These are phyloP conservation scores for Xylaria sp. DNA, from an alignment of 2,329 filamentous ascomycete genomes.

Conservation along the genomic window DNA sequence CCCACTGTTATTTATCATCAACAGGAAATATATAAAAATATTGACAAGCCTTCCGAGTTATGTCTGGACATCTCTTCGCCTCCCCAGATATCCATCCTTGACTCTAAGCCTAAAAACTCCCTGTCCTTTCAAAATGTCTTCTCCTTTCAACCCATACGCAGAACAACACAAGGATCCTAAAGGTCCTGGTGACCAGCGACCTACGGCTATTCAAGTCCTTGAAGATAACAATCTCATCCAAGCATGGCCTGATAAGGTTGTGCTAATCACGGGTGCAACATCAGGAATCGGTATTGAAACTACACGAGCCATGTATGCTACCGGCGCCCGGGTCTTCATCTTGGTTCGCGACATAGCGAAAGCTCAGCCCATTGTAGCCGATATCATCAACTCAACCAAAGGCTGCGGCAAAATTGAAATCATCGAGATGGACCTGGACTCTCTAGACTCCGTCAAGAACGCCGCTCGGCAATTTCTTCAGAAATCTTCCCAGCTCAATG, in stretches of 20 bases:
- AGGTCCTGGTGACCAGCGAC: slow-evolving; percentile 55
- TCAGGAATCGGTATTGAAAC: slow-evolving; percentile 60
- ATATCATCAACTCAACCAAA: slow-evolving; percentile 31
- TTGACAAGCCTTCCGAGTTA: background rate
- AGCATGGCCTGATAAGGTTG: slow-evolving; percentile 52
- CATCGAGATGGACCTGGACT: slow-evolving; percentile 34
- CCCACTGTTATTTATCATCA: background rate
- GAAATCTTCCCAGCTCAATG: slow-evolving; percentile 32
- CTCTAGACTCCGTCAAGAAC: slow-evolving; percentile 25
- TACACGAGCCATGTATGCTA: slow-evolving; percentile 55
- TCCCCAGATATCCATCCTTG: background rate
- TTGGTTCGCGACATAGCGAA: slow-evolving; percentile 26
- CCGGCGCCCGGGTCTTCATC: slow-evolving; percentile 43
- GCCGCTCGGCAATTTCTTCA: slow-evolving; percentile 30
- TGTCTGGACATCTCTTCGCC: background rate
- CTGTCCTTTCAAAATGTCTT: slow-evolving; percentile 23
- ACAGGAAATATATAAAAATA: slow-evolving; percentile 17
- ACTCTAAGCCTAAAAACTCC: background rate
- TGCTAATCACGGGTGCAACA: slow-evolving; percentile 58
- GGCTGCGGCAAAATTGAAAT: slow-evolving; percentile 31
- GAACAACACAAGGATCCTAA: slow-evolving; percentile 51
- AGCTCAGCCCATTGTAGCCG: slow-evolving; percentile 27
- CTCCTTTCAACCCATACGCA: slow-evolving; percentile 32
- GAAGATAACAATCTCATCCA: slow-evolving; percentile 51
- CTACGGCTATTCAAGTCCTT: slow-evolving; percentile 55